Base-by-base conservation (phyloP, 345 rosid species). In the Aethionema arabicum region DNA sequence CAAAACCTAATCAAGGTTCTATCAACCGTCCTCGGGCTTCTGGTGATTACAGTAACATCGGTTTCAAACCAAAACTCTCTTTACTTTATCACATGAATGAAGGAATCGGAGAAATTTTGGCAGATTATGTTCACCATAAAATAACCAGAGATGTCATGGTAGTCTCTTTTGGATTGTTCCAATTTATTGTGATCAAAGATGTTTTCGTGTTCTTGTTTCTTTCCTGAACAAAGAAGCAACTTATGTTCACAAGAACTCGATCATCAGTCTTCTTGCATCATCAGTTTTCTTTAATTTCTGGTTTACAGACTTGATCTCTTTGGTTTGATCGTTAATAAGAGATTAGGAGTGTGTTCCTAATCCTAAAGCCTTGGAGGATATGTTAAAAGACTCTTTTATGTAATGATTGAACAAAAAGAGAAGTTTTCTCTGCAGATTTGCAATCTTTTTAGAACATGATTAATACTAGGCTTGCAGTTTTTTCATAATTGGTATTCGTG, bases 121-220 rank as follows among this genome's bases (percentile, higher is more conserved):
- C 76, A 3, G 75, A 71, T 65, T 65, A 71, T 11, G 70, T 71
- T 71, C 75, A 71, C 36, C 75, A 71, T 5, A 66, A 71, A 13
- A 52, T 71, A 64, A 71, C 75, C 0, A 4, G 75, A 33, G 52
- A 64, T 6, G 31, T 70, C n/a, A 63, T 70, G 59, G 74, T 70
- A 0, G 63, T 70, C 42, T 70, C 69, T 56, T 44, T 70, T 47
- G 54, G 74, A 0, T 35, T 70, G 59, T 70, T 70, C 47, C 74
- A 70, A 0, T 11, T 70, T 0, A 70, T 70, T 42, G 45, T 63
- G 35, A 27, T 70, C 65, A 70, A 70, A 70, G 74, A 70, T 48
- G 67, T 70, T 42, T 6, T 63, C 69, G 8, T 70, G 15, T 63
- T 70, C 56, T 64, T 70, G 7, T 15, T 50, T 56, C 59, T 63